Evolutionary conservation across 352 stramenopile species (phyloP).

Genomic region (Phytophthora citrophthora): DNA sequence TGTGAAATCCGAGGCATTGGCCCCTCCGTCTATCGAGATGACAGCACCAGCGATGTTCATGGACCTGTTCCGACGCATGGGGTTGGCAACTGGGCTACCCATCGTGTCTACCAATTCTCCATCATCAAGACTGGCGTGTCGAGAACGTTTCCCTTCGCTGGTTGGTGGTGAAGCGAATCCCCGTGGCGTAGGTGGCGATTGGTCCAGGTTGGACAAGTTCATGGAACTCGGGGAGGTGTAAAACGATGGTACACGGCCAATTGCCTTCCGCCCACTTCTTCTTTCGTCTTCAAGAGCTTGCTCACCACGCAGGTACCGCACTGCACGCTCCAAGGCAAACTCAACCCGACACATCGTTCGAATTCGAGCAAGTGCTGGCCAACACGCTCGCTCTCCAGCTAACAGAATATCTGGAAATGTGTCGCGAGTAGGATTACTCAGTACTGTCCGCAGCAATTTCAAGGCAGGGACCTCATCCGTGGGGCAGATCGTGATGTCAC

Average conservation of each 20-base stretch:
- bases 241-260: constrained; percentile 86
- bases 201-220: constrained; percentile 81
- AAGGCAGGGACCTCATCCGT: constrained; percentile 89
- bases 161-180: constrained; percentile 7
- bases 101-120: constrained; percentile 30
- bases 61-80: constrained; percentile 74
- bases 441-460: constrained; percentile 76
- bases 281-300: constrained; percentile 84
- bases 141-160: constrained; percentile 22
- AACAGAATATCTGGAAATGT: constrained; percentile 76
- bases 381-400: constrained; percentile 92
- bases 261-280: constrained; percentile 67
- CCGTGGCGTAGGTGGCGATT: constrained; percentile 36
- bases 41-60: constrained; percentile 85
- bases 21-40: constrained; percentile 76
- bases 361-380: constrained; percentile 95
- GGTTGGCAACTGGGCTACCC: constrained; percentile 17
- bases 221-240: constrained; percentile 89
- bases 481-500: constrained; percentile 98
- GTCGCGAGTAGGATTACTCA: constrained; percentile 81
- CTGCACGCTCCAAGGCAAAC: constrained; percentile 93
- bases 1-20: constrained; percentile 41
- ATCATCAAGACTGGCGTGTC: constrained; percentile 33
- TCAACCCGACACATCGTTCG: constrained; percentile 97
- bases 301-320: constrained; percentile 81